These are phyloP conservation scores for Trichocomaceae sp. DNA, from an alignment of 2,329 filamentous ascomycete species.

Conservation along the genomic window DNA sequence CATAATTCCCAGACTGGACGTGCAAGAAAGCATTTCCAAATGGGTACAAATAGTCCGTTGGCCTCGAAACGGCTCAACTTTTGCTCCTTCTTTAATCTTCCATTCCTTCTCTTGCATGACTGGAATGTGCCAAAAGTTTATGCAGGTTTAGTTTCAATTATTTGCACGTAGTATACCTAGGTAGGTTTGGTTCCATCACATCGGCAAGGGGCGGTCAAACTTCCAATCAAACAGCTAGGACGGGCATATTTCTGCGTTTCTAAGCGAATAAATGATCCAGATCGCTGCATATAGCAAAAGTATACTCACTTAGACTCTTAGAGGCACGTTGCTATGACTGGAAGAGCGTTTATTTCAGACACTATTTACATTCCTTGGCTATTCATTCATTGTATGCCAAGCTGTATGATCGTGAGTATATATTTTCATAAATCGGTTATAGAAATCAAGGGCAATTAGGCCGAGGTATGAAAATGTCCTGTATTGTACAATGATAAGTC, in stretches of 20 bases:
- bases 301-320: not conserved
- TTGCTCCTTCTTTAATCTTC: not conserved
- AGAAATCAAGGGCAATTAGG: no score
- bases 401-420: not conserved
- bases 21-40: not conserved
- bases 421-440: not conserved
- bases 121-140: constrained; percentile 1
- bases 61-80: constrained; percentile 1
- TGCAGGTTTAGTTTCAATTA: not conserved
- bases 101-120: constrained; percentile 13
- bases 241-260: not conserved
- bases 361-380: not conserved
- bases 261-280: not conserved
- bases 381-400: not conserved
- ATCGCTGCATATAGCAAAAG: not conserved
- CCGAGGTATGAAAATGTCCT: not conserved
- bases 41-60: not conserved
- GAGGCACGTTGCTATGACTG: not conserved
- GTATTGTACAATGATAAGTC: not conserved
- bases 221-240: not conserved
- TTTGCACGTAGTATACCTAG: not conserved
- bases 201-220: not conserved
- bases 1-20: not conserved
- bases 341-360: not conserved
- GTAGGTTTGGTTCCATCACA: not conserved